Evolutionary conservation across 2,329 filamentous ascomycete species (phyloP).

Genomic region (Cercospora beticola): DNA sequence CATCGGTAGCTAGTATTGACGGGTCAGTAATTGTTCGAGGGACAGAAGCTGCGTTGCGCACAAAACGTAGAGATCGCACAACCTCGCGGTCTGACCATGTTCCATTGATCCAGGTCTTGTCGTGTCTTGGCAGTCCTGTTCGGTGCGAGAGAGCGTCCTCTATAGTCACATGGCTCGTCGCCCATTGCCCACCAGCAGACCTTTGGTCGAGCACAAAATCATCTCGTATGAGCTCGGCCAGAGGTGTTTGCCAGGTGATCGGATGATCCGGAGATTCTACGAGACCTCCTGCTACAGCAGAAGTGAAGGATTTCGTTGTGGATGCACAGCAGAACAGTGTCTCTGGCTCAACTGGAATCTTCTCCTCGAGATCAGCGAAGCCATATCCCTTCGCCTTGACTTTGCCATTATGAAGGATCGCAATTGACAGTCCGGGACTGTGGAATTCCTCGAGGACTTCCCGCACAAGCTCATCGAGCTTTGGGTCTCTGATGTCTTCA

Average conservation of each 20-base stretch:
- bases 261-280: constrained; percentile 30
- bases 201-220: constrained; percentile 39
- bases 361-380: constrained; percentile 7
- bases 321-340: constrained; percentile 34
- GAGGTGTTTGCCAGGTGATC: constrained; percentile 40
- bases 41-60: constrained; percentile 25
- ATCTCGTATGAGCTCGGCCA: constrained; percentile 38
- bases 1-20: constrained; percentile 30
- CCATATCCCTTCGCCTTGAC: constrained; percentile 24
- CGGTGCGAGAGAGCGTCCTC: constrained; percentile 40
- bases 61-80: constrained; percentile 45
- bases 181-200: constrained; percentile 23
- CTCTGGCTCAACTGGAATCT: constrained; percentile 26
- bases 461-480: constrained; percentile 21
- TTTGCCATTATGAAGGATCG: constrained; percentile 20
- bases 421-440: constrained; percentile 25
- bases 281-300: constrained; percentile 29
- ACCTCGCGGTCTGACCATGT: constrained; percentile 39
- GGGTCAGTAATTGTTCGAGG: background rate
- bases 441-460: constrained; percentile 22
- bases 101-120: constrained; percentile 30
- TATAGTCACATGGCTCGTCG: constrained; percentile 34
- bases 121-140: constrained; percentile 39
- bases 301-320: constrained; percentile 38
- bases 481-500: constrained; percentile 11